Evolutionary conservation across 1,284 basidiomycete genomes (phyloP).

Genomic region (Peniophora sp.): DNA sequence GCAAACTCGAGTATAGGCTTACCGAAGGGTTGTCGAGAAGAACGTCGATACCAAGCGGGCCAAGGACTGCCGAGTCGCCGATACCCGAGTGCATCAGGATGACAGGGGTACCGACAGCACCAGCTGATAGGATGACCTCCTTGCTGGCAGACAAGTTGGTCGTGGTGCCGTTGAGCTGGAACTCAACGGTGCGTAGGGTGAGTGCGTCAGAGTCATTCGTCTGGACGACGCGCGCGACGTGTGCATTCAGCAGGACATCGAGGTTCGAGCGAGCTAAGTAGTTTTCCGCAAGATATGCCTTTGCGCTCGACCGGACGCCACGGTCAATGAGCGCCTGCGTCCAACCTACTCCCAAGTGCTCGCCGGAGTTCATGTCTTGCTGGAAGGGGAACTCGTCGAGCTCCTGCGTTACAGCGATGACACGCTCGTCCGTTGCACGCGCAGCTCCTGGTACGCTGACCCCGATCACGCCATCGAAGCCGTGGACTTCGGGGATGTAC

Average conservation of each 20-base stretch:
- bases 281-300: conserved; percentile 16
- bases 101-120: conserved; percentile 19
- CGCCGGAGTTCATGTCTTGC: conserved; percentile 21
- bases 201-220: background rate
- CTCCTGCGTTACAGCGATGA: conserved; percentile 16
- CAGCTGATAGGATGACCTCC: background rate
- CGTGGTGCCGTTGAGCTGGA: conserved; percentile 1
- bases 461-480: conserved; percentile 15
- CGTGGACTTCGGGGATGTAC: conserved; percentile 17
- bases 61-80: conserved; percentile 49
- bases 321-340: conserved; percentile 18
- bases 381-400: conserved; percentile 17
- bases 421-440: conserved; percentile 13
- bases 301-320: conserved; percentile 18
- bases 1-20: background rate
- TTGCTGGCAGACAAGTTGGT: background rate
- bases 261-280: conserved; percentile 17
- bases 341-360: conserved; percentile 22
- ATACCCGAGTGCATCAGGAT: conserved; percentile 68
- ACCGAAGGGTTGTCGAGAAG: background rate
- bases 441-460: conserved; percentile 18
- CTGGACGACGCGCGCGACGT: conserved; percentile 15
- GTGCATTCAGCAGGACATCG: conserved; percentile 16
- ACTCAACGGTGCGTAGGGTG: conserved; percentile 15
- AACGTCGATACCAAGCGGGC: conserved; percentile 38